phyloP scores from a whole-genome alignment of 1,284 basidiomycete species.

The Entoloma clypeatum region DNA sequence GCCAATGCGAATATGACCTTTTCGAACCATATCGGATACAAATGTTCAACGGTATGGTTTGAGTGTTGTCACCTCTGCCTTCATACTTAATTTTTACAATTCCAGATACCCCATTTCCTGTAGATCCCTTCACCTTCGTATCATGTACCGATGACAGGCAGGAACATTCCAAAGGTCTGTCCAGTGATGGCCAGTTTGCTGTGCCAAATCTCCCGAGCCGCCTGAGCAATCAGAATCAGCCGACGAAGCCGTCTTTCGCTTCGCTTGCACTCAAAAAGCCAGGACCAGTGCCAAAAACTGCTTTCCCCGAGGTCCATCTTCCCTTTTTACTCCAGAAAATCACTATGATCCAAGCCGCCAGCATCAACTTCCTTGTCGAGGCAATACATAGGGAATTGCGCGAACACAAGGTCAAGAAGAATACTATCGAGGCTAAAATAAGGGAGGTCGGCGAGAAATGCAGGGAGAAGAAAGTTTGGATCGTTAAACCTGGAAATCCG shows the following conservation, averaged over 20 bases:
- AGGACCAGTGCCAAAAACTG: slow-evolving; percentile 43
- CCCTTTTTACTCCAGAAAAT: slow-evolving; percentile 58
- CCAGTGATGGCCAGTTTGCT: slow-evolving; percentile 31
- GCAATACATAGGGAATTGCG: slow-evolving; percentile 66
- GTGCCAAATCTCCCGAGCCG: slow-evolving; percentile 40
- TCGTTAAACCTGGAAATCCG: slow-evolving; percentile 45
- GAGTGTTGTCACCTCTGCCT: slow-evolving; percentile 1
- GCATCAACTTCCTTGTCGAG: slow-evolving; percentile 64
- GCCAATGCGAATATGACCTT: slow-evolving; percentile 56
- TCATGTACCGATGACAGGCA: slow-evolving; percentile 43
- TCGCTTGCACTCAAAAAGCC: slow-evolving; percentile 27
- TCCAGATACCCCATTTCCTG: slow-evolving; percentile 65
- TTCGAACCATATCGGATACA: slow-evolving; percentile 71
- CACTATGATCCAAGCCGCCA: slow-evolving; percentile 50
- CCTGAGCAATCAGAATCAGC: slow-evolving; percentile 18
- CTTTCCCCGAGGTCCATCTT: slow-evolving; percentile 66
- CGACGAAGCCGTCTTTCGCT: slow-evolving; percentile 12
- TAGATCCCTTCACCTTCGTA: slow-evolving; percentile 76
- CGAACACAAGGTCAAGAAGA: slow-evolving; percentile 70
- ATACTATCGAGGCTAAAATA: slow-evolving; percentile 75
- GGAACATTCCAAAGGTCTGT: slow-evolving; percentile 18
- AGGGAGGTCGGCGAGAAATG: slow-evolving; percentile 70
- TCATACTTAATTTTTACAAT: slow-evolving; percentile 1
- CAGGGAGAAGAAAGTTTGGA: slow-evolving; percentile 66
- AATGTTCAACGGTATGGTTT: slow-evolving; percentile 74